Percentiles rank a stretch among this genome's conserved stretches.
phyloP scores from a whole-genome alignment of 2,329 filamentous ascomycete species.

The Alternaria sp. region DNA sequence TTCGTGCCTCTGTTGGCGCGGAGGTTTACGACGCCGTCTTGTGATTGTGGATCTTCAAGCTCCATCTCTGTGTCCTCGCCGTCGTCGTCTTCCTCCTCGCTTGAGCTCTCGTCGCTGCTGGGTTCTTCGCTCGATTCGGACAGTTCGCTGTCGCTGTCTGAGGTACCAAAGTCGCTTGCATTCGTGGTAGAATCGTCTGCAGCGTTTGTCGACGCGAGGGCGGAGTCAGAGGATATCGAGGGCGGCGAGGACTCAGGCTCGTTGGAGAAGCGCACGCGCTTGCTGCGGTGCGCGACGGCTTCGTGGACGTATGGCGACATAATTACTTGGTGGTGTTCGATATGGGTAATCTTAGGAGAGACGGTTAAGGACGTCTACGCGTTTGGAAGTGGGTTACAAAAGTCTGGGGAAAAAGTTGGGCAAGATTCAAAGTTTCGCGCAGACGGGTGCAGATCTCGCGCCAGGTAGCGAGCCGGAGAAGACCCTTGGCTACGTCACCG shows the following conservation, averaged over 20 bases:
- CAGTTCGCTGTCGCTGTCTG: conserved; percentile 35
- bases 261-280: conserved; percentile 31
- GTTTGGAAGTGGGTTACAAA: conserved; percentile 11
- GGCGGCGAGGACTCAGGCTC: conserved; percentile 27
- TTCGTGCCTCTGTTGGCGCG: conserved; percentile 39
- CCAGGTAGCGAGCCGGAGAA: conserved; percentile 11
- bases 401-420: conserved; percentile 11
- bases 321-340: background rate
- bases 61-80: conserved; percentile 19
- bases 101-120: conserved; percentile 44
- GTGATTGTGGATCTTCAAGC: conserved; percentile 5
- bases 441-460: conserved; percentile 10
- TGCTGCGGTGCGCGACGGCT: conserved; percentile 22
- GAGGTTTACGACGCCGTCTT: conserved; percentile 33
- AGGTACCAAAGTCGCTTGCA: conserved; percentile 25
- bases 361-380: conserved; percentile 1
- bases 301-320: conserved; percentile 22
- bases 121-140: conserved; percentile 47
- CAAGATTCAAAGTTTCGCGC: conserved; percentile 15
- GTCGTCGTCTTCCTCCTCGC: conserved; percentile 33
- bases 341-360: background rate
- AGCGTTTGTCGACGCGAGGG: conserved; percentile 22
- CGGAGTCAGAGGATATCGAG: conserved; percentile 27
- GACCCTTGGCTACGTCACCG: conserved; percentile 11
- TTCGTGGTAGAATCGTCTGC: conserved; percentile 21